Percentiles rank a stretch among this genome's conserved stretches.
These are phyloP conservation scores for Claviceps maximensis DNA, from an alignment of 2,329 filamentous ascomycete species.

Conservation along the genomic window DNA sequence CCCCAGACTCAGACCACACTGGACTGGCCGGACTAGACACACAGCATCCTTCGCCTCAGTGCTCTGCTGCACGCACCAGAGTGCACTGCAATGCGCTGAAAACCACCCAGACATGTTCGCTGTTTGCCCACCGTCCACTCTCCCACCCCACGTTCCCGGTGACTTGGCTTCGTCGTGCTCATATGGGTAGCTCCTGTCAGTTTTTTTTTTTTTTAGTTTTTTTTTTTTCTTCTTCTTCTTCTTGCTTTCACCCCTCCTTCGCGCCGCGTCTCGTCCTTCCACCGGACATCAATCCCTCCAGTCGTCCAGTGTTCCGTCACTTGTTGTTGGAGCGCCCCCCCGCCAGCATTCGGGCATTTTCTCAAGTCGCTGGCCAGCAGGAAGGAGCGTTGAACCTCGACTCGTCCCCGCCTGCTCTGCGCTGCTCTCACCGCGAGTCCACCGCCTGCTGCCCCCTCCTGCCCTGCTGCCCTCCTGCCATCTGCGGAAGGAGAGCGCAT, in stretches of 20 bases:
- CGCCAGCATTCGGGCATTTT: neutral
- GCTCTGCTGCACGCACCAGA: no score
- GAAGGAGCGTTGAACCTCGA: no score
- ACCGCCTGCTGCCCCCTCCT: neutral
- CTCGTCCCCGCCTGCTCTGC: neutral
- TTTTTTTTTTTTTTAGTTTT: no score
- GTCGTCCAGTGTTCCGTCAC: neutral
- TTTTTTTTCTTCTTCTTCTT: no score
- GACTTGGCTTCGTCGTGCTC: no score
- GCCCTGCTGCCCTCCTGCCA: neutral
- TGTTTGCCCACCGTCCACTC: neutral
- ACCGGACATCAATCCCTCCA: neutral
- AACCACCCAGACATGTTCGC: neutral
- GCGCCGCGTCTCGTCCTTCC: neutral
- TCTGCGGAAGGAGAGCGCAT: neutral
- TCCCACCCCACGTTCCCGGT: neutral
- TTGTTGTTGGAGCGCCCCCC: no score
- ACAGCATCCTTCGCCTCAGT: neutral
- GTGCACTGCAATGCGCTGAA: neutral
- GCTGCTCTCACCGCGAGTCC: neutral
- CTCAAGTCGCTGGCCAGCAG: neutral
- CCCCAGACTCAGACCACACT: neutral
- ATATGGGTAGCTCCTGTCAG: no score
- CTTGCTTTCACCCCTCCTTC: no score
- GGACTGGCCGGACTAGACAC: neutral